Conservation (phyloP, 2,329 filamentous ascomycete species). For the Exserohilum rostratum region DNA sequence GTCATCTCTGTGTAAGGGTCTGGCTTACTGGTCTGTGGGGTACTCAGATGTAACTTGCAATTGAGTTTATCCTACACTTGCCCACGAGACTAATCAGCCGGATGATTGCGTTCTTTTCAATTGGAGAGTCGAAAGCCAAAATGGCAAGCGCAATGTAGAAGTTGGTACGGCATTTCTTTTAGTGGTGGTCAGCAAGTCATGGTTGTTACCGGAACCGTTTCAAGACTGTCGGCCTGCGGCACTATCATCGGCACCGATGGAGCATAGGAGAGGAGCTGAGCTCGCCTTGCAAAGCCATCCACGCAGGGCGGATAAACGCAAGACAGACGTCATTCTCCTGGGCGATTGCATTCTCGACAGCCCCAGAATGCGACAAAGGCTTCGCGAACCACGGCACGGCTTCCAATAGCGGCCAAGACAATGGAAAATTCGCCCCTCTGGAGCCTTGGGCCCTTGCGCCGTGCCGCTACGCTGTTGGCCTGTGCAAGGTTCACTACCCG, state of each 20-base stretch:
- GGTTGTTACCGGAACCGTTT: background rate
- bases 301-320: background rate
- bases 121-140: too few relatives aligned
- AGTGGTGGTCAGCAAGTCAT: background rate
- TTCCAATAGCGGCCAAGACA: slow-evolving; percentile 20
- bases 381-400: slow-evolving; percentile 17
- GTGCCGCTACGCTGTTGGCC: slow-evolving; percentile 24
- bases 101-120: too few relatives aligned
- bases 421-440: slow-evolving; percentile 27
- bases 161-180: background rate
- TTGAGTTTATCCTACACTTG: background rate
- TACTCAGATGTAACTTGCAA: too few relatives aligned
- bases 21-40: too few relatives aligned
- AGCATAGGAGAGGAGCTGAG: too few relatives aligned
- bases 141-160: too few relatives aligned
- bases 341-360: slow-evolving; percentile 12
- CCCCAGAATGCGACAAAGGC: slow-evolving; percentile 10
- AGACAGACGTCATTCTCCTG: slow-evolving; percentile 7
- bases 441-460: slow-evolving; percentile 17
- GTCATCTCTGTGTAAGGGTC: too few relatives aligned
- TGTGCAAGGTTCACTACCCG: slow-evolving; percentile 18
- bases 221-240: background rate
- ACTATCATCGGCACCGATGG: background rate
- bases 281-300: background rate
- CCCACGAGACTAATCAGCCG: too few relatives aligned